Evolutionary conservation across 768 basidiomycete genomes (phyloP).

Genomic region (Rhodotorula diobovata): DNA sequence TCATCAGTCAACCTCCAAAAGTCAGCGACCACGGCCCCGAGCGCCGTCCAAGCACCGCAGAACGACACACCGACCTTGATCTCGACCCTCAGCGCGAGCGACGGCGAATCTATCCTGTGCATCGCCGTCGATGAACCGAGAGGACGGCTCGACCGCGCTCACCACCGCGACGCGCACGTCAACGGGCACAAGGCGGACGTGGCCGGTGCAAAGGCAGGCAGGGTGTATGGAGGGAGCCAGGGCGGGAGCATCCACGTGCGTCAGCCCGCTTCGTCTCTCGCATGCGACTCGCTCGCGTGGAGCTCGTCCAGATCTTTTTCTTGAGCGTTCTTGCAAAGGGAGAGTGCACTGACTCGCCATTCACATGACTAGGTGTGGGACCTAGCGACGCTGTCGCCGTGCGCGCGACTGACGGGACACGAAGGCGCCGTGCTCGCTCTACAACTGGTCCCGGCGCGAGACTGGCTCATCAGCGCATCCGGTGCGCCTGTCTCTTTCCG

Average conservation of each 20-base stretch:
- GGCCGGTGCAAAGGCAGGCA: neutral
- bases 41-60: neutral
- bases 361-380: slow-evolving; percentile 45
- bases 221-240: slow-evolving; percentile 30
- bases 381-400: slow-evolving; percentile 42
- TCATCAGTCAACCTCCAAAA: neutral
- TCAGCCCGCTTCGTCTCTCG: neutral
- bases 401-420: slow-evolving; percentile 46
- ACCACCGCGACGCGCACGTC: neutral
- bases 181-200: neutral
- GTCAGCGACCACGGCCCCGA: neutral
- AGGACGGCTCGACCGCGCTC: no score
- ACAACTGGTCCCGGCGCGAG: slow-evolving; percentile 45
- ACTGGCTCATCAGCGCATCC: slow-evolving; percentile 49
- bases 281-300: no score
- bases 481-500: slow-evolving; percentile 33
- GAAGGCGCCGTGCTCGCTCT: slow-evolving; percentile 48
- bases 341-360: neutral
- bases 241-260: slow-evolving; percentile 29
- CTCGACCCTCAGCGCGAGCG: slow-evolving; percentile 17
- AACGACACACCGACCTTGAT: neutral
- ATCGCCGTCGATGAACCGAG: slow-evolving; percentile 24
- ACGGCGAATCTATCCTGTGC: slow-evolving; percentile 19
- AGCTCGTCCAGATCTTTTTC: no score
- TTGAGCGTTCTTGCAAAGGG: no score